Evolutionary conservation across 225 moss, liverwort and hornwort species (phyloP), one percentile per base, ranked within the genome.

Genomic region (Neckera pumila): DNA sequence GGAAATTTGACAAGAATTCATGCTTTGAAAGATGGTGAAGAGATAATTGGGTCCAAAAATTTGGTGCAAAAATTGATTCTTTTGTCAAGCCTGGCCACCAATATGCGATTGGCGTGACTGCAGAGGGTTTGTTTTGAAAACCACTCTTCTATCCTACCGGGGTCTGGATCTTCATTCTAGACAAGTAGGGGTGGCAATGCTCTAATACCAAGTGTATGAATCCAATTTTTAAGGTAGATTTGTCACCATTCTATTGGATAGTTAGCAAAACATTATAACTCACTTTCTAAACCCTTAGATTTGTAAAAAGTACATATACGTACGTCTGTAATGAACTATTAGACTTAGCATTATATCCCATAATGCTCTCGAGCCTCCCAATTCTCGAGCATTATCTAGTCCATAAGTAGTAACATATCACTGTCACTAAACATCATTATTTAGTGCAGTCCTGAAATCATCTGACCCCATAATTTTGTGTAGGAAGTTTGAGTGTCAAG

Each of bases 21-120:
- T 73, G 0, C 6, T 73, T 28, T 28, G 1, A 2, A 0, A 0
- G 7, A 31, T 0, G 1, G 10, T 49, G 4, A 49, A 31, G 72
- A 49, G 6, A 49, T 19, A 12, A 19, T 1, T 0, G 0, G 0
- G 3, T 4, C 2, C 0, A 0, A 0, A 1, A 72, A 28, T 1
- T 27, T 43, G 14, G 3, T 18, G 18, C 30, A 19, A 31, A 47
- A 42, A 4, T 45, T 47, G 10, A 11, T 30, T 47, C 7, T 47
- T 7, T 11, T 18, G 6, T 1, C 0, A 0, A 17, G 4, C 4
- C 0, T 0, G 0, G 0, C 0, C 18, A 73, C 17, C 45, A 45
- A 30, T 17, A 16, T 43, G 10, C 2, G 9, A 0, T 27, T 11
- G 1, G 11, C 1, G 0, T 6, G 1, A 45, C 17, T 17, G 28